Conservation (phyloP, 352 stramenopile species). For the Blastocystis sp. region DNA sequence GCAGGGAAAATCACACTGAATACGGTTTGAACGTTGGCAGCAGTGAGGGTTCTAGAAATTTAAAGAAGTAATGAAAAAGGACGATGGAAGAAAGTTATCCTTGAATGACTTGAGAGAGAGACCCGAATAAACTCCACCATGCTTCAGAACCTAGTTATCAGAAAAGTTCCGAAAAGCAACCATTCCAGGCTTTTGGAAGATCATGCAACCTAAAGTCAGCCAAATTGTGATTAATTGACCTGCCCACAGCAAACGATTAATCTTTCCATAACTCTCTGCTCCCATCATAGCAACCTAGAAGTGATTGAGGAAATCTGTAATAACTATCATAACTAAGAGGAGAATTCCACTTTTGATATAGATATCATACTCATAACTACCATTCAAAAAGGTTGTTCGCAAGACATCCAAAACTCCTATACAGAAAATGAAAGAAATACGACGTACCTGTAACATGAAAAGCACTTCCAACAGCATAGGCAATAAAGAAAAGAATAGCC, state of each 20-base stretch:
- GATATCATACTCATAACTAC: slow-evolving; percentile 50
- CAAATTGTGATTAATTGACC: slow-evolving; percentile 72
- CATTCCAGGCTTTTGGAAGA: not conserved
- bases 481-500: slow-evolving; percentile 72
- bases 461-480: slow-evolving; percentile 71
- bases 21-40: slow-evolving; percentile 36
- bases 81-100: not conserved
- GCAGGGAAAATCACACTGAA: slow-evolving; percentile 73
- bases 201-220: slow-evolving; percentile 68
- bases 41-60: not conserved
- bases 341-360: slow-evolving; percentile 45
- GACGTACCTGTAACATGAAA: slow-evolving; percentile 66
- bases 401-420: slow-evolving; percentile 71
- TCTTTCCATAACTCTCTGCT: slow-evolving; percentile 71
- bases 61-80: not conserved
- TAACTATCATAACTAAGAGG: slow-evolving; percentile 62
- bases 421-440: slow-evolving; percentile 66
- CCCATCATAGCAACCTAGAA: slow-evolving; percentile 70
- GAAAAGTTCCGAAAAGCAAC: slow-evolving; percentile 65
- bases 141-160: slow-evolving; percentile 67
- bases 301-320: slow-evolving; percentile 65
- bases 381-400: slow-evolving; percentile 61
- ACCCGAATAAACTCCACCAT: slow-evolving; percentile 70
- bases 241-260: slow-evolving; percentile 74
- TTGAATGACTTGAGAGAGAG: slow-evolving; percentile 67